Evolutionary conservation across 1,284 basidiomycete genomes (phyloP), one percentile per base, ranked within the genome.

Genomic region (Cryptococcus floricola): DNA sequence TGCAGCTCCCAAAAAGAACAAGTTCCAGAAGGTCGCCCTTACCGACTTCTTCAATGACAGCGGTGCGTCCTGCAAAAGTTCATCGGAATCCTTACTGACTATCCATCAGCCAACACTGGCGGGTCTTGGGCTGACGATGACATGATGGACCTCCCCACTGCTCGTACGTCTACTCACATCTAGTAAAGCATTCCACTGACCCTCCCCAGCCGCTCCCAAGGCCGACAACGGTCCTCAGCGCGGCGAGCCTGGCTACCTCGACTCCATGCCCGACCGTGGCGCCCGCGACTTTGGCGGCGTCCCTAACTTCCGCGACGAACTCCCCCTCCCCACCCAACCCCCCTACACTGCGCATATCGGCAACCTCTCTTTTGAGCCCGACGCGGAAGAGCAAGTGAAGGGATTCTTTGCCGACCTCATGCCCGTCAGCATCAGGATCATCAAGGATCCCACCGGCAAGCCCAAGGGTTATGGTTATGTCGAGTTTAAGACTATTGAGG

Each of bases 381-480:
- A 85, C 18, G 93, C 97, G 69, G 74, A 73, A 8, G 92, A 98
- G 66, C 44, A 53, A 8, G 78, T 99, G 43, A 87, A 85, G 56
- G 81, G 81, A 34, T 96, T 93, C 77, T 97, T 97, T 64, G 52
- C 48, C 38, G 66, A 66, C 50, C 73, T 76, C 9, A 65, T 90
- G 86, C 82, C 86, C 60, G 88, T 89, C 73, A 87, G 87, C 25
- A 84, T 93, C 62, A 93, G 97, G 80, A 88, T 98, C 62, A 94
- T 98, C 74, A 88, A 84, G 67, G 93, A 94, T 68, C 83, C 86
- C 56, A 87, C 88, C 50, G 92, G 94, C 53, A 92, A 92, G 75
- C 89, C 92, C 37, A 98, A 97, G 77, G 96, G 96, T 1, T 98
- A 97, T 77, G 96, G 95, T 37, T 98, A 98, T 73, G 86, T 98